Evolutionary conservation across 306 rosid species (phyloP), one percentile per base, ranked within the genome.

Genomic region (Lathyrus sativus): DNA sequence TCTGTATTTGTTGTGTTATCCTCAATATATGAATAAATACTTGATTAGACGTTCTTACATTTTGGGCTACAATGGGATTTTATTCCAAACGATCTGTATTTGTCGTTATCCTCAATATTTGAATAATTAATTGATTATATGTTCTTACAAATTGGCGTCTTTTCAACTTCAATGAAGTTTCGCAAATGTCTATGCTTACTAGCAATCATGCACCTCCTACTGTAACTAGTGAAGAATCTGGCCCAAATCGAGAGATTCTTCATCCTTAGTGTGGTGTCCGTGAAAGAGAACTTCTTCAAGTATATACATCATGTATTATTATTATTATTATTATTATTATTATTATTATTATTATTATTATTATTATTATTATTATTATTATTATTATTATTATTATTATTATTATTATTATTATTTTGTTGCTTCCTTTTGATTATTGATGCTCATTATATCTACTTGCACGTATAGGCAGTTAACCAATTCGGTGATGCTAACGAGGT

Each of bases 401-500:
- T n/a, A n/a, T n/a, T n/a, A 26, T 26, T 26, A 26, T 26, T 26
- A 26, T 26, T 1, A 2, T 1, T 35, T 38, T 38, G 58, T 74
- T 54, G 70, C 81, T 72, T 67, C 17, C 65, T 59, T 46, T 15
- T 57, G 17, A 70, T 61, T 56, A 9, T 64, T 67, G 74, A 7
- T 71, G 77, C 81, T 79, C 28, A 78, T 79, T 19, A n/a, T 62
- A 48, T 74, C 44, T 62, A 70, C 71, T 51, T 75, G 51, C 17
- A 9, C 62, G 5, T 63, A 66, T 73, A 93, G 99, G 97, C 99
- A 75, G 97, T 93, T 57, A 88, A 88, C 83, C 99, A 93, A 81
- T 92, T 93, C 33, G 99, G 99, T 38, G 99, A 93, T 80, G 99
- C 99, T 28, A 93, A 90, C 66, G 99, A 87, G 95, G 99, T 93